A percentile compares a stretch with the other conserved stretches of the same genome.
phyloP scores from a whole-genome alignment of 2,329 filamentous ascomycete species.

The Colletotrichum eremochloae region DNA sequence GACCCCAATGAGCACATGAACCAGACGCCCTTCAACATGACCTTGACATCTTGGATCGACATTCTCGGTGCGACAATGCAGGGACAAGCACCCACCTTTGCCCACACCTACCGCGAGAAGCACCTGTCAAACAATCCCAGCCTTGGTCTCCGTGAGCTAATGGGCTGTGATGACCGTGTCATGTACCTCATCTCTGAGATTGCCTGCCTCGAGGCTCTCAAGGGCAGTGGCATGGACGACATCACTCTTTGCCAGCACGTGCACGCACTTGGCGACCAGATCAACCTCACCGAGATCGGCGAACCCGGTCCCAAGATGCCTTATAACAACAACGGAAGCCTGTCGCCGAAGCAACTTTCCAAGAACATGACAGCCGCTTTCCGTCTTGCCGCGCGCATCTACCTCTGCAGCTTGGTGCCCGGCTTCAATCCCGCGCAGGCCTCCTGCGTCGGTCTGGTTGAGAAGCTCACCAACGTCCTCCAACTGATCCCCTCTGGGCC shows the following conservation, averaged over 20 bases:
- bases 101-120: conserved; percentile 96
- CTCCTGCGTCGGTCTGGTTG: conserved; percentile 81
- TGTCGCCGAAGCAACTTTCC: conserved; percentile 86
- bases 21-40: conserved; percentile 94
- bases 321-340: conserved; percentile 77
- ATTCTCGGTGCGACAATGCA: conserved; percentile 95
- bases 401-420: conserved; percentile 95
- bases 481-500: conserved; percentile 85
- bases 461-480: conserved; percentile 82
- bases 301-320: conserved; percentile 70
- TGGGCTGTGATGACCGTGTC: conserved; percentile 97
- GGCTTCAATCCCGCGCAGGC: conserved; percentile 83
- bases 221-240: conserved; percentile 85
- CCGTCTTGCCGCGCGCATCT: conserved; percentile 92
- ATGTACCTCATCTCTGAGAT: conserved; percentile 99
- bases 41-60: conserved; percentile 93
- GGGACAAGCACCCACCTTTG: conserved; percentile 86
- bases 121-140: conserved; percentile 78
- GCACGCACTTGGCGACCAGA: conserved; percentile 86
- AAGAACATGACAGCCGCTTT: conserved; percentile 92
- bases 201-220: conserved; percentile 92
- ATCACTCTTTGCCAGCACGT: conserved; percentile 91
- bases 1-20: conserved; percentile 69
- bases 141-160: conserved; percentile 87
- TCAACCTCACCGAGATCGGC: conserved; percentile 81